Conservation (phyloP, 106 monocot species). For the Allium sativum region DNA sequence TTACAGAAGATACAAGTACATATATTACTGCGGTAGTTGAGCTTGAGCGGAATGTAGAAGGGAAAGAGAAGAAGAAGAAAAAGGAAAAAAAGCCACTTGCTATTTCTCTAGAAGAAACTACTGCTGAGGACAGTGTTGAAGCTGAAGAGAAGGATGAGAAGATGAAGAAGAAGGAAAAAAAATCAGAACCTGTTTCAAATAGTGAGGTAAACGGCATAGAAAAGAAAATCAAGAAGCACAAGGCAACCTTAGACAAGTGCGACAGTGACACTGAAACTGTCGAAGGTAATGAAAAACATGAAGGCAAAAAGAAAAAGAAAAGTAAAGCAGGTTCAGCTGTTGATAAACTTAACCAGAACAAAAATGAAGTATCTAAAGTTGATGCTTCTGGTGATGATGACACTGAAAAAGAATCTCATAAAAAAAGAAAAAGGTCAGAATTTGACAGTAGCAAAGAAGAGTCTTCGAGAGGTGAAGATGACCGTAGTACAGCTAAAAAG, state of each 20-base stretch:
- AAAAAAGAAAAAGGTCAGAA: conserved; percentile 36
- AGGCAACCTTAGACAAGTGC: conserved; percentile 2
- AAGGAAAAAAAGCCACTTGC: conserved; percentile 14
- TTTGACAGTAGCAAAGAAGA: conserved; percentile 2
- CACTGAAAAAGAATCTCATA: conserved; percentile 28
- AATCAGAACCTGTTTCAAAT: neutral
- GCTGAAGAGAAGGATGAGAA: neutral
- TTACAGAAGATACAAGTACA: neutral
- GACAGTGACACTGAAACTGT: conserved; percentile 3
- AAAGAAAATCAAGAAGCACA: conserved; percentile 32
- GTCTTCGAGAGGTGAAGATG: neutral
- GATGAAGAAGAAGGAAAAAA: conserved; percentile 1
- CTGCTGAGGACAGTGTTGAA: conserved; percentile 3
- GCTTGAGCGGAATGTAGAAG: conserved; percentile 1
- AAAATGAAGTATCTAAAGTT: too few species aligned
- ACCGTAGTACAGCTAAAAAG: conserved; percentile 10
- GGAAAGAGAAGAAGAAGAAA: conserved; percentile 25
- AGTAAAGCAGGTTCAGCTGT: conserved; percentile 13
- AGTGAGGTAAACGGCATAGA: conserved; percentile 2
- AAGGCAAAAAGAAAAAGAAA: conserved; percentile 24
- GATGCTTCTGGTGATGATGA: conserved; percentile 4
- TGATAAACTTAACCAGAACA: neutral
- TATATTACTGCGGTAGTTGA: neutral
- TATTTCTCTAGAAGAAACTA: conserved; percentile 7
- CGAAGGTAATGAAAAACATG: conserved; percentile 2